Percentiles rank a stretch among this genome's conserved stretches.
These are phyloP conservation scores for Leccinellum albellum DNA, from an alignment of 768 basidiomycete species.

Conservation along the genomic window DNA sequence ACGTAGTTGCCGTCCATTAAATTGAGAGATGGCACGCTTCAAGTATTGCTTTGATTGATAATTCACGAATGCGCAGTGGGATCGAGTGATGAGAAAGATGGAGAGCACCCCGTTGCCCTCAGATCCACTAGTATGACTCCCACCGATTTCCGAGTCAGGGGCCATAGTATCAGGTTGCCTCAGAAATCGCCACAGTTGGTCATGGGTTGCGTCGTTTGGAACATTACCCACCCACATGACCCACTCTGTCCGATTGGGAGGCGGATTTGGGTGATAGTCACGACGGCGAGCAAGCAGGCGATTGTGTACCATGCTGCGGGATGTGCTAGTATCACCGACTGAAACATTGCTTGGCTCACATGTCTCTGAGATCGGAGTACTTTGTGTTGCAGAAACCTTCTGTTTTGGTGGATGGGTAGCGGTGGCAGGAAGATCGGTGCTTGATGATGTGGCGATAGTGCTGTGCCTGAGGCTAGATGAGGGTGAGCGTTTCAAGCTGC, in stretches of 20 bases:
- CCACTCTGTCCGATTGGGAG: constrained; percentile 79
- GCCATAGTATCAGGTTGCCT: constrained; percentile 32
- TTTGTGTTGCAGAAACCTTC: neutral
- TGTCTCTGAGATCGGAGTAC: neutral
- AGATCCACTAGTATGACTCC: neutral
- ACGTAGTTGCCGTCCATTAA: constrained; percentile 70
- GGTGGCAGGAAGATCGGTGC: neutral
- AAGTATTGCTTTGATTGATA: constrained; percentile 64
- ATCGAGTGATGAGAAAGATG: constrained; percentile 92
- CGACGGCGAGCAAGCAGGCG: constrained; percentile 40
- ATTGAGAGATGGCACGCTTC: constrained; percentile 60
- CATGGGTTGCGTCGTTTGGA: constrained; percentile 73
- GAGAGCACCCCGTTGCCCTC: constrained; percentile 61
- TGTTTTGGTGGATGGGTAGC: constrained; percentile 2
- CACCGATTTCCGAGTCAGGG: constrained; percentile 1
- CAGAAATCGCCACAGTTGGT: constrained; percentile 87
- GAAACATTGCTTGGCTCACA: neutral
- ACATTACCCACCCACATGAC: constrained; percentile 98
- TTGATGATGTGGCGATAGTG: neutral
- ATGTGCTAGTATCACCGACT: neutral
- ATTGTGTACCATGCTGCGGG: constrained; percentile 16
- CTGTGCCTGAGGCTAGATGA: constrained; percentile 6
- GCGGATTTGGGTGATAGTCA: constrained; percentile 66
- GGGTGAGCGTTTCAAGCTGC: neutral
- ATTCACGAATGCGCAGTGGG: constrained; percentile 93